Evolutionary conservation across 2,329 filamentous ascomycete genomes (phyloP).

Genomic region (Acrocalymma vagum): DNA sequence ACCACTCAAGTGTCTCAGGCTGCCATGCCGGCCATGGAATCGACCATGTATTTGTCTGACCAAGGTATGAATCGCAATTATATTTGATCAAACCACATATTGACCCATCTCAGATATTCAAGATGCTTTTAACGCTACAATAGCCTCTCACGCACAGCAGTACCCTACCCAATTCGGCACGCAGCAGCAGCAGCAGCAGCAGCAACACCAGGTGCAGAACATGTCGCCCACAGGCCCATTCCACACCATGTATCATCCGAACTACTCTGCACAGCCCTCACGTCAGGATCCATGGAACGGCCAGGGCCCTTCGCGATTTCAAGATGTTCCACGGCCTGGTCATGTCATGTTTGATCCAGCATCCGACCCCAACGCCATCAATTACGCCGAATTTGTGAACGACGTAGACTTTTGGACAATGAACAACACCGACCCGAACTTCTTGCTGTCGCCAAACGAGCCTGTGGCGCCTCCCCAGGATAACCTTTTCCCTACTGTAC

Average conservation of each 20-base stretch:
- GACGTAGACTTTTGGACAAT: constrained; percentile 32
- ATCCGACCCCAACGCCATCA: constrained; percentile 35
- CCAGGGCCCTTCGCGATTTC: constrained; percentile 36
- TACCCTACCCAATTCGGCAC: constrained; percentile 29
- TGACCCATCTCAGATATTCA: constrained; percentile 31
- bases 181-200: constrained; percentile 6
- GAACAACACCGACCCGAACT: constrained; percentile 35
- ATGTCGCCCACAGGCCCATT: constrained; percentile 26
- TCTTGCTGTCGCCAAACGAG: constrained; percentile 38
- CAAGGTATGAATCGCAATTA: constrained; percentile 29
- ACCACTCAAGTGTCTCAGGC: constrained; percentile 35
- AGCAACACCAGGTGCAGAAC: constrained; percentile 22
- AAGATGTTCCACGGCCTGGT: constrained; percentile 35
- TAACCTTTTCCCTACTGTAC: constrained; percentile 23
- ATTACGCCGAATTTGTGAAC: constrained; percentile 27
- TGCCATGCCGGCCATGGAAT: constrained; percentile 28
- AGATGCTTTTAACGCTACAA: constrained; percentile 29
- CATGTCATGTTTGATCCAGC: constrained; percentile 39
- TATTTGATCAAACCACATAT: too few species aligned
- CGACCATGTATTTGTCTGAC: constrained; percentile 27
- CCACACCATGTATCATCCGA: constrained; percentile 24
- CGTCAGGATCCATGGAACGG: constrained; percentile 43
- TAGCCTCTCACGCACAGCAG: constrained; percentile 30
- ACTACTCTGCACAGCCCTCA: constrained; percentile 32
- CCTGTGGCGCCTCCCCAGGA: constrained; percentile 32